phyloP scores from a whole-genome alignment of 2,329 filamentous ascomycete genomes.

The Alternaria ethzedia region DNA sequence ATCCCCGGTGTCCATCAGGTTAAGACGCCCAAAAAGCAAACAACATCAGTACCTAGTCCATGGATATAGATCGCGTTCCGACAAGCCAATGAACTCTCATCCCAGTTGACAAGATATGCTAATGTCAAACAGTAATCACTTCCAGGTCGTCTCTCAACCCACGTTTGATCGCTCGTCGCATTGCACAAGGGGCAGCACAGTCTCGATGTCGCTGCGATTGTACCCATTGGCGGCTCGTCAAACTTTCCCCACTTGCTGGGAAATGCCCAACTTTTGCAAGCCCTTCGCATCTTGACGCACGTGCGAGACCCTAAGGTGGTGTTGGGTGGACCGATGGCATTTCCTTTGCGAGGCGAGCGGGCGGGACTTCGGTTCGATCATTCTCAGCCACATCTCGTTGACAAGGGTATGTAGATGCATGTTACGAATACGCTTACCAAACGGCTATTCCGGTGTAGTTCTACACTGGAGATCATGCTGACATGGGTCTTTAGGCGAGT shows the following conservation, averaged over 20 bases:
- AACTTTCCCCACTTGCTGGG: background rate
- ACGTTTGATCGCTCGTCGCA: conserved; percentile 4
- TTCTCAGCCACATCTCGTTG: conserved; percentile 2
- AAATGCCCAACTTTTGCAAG: conserved; percentile 1
- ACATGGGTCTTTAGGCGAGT: conserved; percentile 2
- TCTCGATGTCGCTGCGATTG: background rate
- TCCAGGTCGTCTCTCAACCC: conserved; percentile 1
- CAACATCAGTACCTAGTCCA: conserved; percentile 1
- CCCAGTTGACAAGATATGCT: background rate
- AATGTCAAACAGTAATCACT: conserved; percentile 2
- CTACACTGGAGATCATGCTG: background rate
- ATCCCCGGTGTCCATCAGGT: background rate
- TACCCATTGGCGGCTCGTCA: background rate
- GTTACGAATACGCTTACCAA: conserved; percentile 4
- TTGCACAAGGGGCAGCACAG: background rate
- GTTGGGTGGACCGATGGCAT: background rate
- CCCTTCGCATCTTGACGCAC: conserved; percentile 2
- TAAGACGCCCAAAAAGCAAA: conserved; percentile 7
- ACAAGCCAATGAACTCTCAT: conserved; percentile 8
- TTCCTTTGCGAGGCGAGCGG: conserved; percentile 9
- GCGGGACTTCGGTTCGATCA: conserved; percentile 8
- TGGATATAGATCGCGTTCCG: background rate
- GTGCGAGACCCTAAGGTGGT: conserved; percentile 6
- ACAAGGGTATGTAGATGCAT: background rate
- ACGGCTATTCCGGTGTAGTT: conserved; percentile 14